Conservation (phyloP, 768 basidiomycete species). For the Basidioascus undulatus region DNA sequence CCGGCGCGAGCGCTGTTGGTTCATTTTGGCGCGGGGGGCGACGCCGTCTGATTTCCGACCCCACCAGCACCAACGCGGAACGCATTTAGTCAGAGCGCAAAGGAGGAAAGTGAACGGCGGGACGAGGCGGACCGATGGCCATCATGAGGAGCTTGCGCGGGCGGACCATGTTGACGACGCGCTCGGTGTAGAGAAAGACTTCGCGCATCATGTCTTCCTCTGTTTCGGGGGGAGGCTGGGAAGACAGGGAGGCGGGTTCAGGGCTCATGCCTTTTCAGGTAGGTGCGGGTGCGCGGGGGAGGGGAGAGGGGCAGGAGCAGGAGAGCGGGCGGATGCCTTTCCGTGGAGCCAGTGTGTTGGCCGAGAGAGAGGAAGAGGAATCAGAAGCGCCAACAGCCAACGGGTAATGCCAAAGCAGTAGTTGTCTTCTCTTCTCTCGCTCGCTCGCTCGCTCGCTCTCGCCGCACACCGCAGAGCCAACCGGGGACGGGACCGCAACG, state of each 20-base stretch:
- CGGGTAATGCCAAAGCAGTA: too few species aligned
- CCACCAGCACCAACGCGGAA: conserved; percentile 7
- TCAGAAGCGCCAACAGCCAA: too few species aligned
- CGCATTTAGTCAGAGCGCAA: too few species aligned
- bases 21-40: conserved; percentile 97
- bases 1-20: conserved; percentile 89
- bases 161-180: conserved; percentile 88
- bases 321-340: too few species aligned
- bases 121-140: conserved; percentile 56
- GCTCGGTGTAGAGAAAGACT: conserved; percentile 85
- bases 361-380: too few species aligned
- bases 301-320: background rate
- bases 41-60: conserved; percentile 41
- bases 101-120: background rate
- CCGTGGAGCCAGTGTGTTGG: too few species aligned
- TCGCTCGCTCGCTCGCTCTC: too few species aligned
- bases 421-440: too few species aligned
- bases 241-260: too few species aligned
- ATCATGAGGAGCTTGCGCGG: conserved; percentile 90
- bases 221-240: conserved; percentile 82
- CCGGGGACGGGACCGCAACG: too few species aligned
- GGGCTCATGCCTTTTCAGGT: too few species aligned
- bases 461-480: too few species aligned
- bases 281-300: background rate
- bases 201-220: conserved; percentile 99